phyloP scores from a whole-genome alignment of 169 alveolate genomes.

The Plasmodium billcollinsi region DNA sequence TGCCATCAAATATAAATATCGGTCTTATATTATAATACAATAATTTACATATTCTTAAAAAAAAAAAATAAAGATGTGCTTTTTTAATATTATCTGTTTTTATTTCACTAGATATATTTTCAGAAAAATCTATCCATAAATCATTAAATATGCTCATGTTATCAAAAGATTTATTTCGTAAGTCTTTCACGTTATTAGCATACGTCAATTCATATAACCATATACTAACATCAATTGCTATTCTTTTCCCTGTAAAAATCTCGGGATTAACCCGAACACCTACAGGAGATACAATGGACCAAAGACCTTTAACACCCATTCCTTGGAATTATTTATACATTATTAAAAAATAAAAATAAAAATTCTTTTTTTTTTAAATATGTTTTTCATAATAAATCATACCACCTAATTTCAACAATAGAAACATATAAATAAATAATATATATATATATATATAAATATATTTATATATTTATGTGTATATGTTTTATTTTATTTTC shows the following conservation, averaged over 20 bases:
- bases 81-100: slow-evolving; percentile 76
- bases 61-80: slow-evolving; percentile 85
- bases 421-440: too few relatives aligned
- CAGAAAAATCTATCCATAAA: slow-evolving; percentile 79
- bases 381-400: not conserved
- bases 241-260: slow-evolving; percentile 85
- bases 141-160: slow-evolving; percentile 67
- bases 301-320: slow-evolving; percentile 91
- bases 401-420: not conserved
- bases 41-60: slow-evolving; percentile 91
- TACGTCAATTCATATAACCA: slow-evolving; percentile 86
- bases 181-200: slow-evolving; percentile 47
- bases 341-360: too few relatives aligned
- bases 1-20: slow-evolving; percentile 93
- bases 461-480: too few relatives aligned
- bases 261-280: slow-evolving; percentile 90
- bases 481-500: too few relatives aligned
- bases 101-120: slow-evolving; percentile 70
- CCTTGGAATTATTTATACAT: not conserved
- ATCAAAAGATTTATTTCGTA: slow-evolving; percentile 32
- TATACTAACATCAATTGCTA: slow-evolving; percentile 92
- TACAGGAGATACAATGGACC: slow-evolving; percentile 91
- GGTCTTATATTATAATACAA: slow-evolving; percentile 92
- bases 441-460: too few relatives aligned
- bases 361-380: not conserved